Conservation (phyloP, 805 yeast genomes). For the Wickerhamomyces subpelliculosus region DNA sequence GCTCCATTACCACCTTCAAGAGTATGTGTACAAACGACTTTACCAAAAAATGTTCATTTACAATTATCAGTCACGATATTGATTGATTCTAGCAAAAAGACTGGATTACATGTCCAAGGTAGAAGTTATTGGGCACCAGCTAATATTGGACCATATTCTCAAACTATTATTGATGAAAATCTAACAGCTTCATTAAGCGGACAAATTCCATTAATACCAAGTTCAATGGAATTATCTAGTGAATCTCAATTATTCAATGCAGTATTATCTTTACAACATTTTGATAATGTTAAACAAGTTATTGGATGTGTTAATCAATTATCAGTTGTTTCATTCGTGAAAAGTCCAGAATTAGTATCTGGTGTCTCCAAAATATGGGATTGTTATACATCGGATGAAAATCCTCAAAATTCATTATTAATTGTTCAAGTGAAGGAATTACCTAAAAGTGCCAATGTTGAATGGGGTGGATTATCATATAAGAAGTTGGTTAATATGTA, state of each 20-base stretch:
- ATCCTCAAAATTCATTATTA: slow-evolving; percentile 28
- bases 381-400: slow-evolving; percentile 20
- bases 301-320: slow-evolving; percentile 40
- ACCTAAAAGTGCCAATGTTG: slow-evolving; percentile 60
- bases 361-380: slow-evolving; percentile 38
- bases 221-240: slow-evolving; percentile 45
- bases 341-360: slow-evolving; percentile 24
- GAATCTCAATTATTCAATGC: slow-evolving; percentile 28
- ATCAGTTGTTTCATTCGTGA: slow-evolving; percentile 49
- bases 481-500: slow-evolving; percentile 28
- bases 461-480: slow-evolving; percentile 66
- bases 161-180: slow-evolving; percentile 49
- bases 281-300: slow-evolving; percentile 53
- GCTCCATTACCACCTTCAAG: slow-evolving; percentile 80
- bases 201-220: slow-evolving; percentile 82
- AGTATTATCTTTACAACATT: slow-evolving; percentile 66
- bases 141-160: slow-evolving; percentile 96
- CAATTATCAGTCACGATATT: slow-evolving; percentile 59
- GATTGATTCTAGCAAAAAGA: slow-evolving; percentile 29
- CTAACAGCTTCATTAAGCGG: slow-evolving; percentile 71
- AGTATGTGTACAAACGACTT: slow-evolving; percentile 64
- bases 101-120: slow-evolving; percentile 86
- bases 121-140: slow-evolving; percentile 98
- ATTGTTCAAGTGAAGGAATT: slow-evolving; percentile 49
- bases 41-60: slow-evolving; percentile 32